Evolutionary conservation across 805 yeast genomes (phyloP), one percentile per base, ranked within the genome.

Genomic region (Candida gorgasii): DNA sequence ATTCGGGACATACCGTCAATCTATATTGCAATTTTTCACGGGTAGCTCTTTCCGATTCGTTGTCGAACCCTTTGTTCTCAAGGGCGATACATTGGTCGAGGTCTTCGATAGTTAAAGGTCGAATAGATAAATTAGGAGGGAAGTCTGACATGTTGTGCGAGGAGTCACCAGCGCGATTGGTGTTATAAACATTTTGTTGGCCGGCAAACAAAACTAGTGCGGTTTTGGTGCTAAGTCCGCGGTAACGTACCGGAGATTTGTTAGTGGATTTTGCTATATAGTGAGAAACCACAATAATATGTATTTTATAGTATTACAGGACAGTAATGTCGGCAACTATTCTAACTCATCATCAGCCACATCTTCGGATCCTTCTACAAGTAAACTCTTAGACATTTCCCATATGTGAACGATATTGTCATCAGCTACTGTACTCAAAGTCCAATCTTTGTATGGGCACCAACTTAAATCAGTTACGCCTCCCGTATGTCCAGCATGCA

Each of bases 401-500:
- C 84, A 79, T 15, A 79, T 55, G 49, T 79, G 84, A 1, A 79
- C 82, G 34, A 78, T 76, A 52, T 79, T 79, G 49, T 79, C 84
- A 48, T 77, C 82, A 0, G 82, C 78, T 35, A 76, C 77, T 27
- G 86, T 75, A 0, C 86, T 88, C 43, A 85, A 54, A 28, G 86
- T 75, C 90, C 92, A 86, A n/a, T 86, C 86, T 44, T 80, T 73
- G 51, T 72, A 79, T 5, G 82, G 80, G 55, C 82, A 84, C 73
- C 87, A 82, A 24, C 81, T 75, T 50, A 86, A 70, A 58, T 86
- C 95, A 32, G 82, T 80, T 13, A 86, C 82, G 5, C 84, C 73
- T 13, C 88, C 84, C 14, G 89, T 82, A 57, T 89, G 96, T 15
- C 96, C 96, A 28, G 95, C 95, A 58, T 89, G 96, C 83, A 89